Evolutionary conservation across 75 land plant genomes (phyloP), one percentile per base, ranked within the genome.

Genomic region (Gnetum montanum): DNA sequence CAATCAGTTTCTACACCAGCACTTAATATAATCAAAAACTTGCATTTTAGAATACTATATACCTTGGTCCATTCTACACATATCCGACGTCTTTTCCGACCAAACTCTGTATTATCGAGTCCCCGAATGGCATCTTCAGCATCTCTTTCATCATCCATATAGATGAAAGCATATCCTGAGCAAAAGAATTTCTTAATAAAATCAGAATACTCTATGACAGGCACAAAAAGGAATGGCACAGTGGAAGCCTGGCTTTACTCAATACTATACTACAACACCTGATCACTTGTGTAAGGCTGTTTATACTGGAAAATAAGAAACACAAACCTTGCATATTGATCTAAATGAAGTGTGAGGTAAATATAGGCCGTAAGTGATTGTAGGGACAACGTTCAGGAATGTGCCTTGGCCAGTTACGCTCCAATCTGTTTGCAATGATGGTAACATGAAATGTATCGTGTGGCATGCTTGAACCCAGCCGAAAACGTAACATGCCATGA

Each of bases 11-110:
- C n/a, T n/a, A n/a, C n/a, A n/a, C n/a, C n/a, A n/a, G n/a, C n/a
- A n/a, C n/a, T n/a, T n/a, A n/a, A n/a, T n/a, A n/a, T n/a, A n/a
- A n/a, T n/a, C n/a, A n/a, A n/a, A n/a, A n/a, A n/a, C n/a, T n/a
- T n/a, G n/a, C n/a, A n/a, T n/a, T n/a, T n/a, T n/a, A n/a, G n/a
- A n/a, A n/a, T n/a, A n/a, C n/a, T n/a, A n/a, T n/a, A n/a, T 69
- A 91, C 97, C 86, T 68, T 91, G 19, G 97, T 81, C 97, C 97
- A 91, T 58, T 91, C 97, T 49, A 91, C 97, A 31, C 90, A 79
- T 0, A 91, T 65, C 45, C 69, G 73, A 28, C 97, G 82, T 57
- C 76, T 74, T 54, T 79, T 79, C 63, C 78, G 69, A 6, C 97
- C 97, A 67, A 91, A 91, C 44, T 91, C 83, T 35, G 34, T 44